Evolutionary conservation across 2,329 filamentous ascomycete species (phyloP).

Genomic region (Camillea tinctor): DNA sequence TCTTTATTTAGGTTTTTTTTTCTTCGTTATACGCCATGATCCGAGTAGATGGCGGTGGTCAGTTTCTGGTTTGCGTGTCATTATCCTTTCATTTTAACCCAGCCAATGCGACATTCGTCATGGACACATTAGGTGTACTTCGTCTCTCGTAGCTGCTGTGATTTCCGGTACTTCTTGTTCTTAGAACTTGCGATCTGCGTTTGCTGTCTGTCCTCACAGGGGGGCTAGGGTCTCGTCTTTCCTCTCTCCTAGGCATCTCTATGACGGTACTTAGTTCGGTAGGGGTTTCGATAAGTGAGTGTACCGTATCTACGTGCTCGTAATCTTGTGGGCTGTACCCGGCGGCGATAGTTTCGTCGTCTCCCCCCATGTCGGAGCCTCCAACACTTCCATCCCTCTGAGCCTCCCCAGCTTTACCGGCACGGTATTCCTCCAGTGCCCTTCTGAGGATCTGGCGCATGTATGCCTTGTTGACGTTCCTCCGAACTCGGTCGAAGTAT

Average conservation of each 20-base stretch:
- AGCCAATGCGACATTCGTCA: background rate
- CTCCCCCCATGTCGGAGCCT: conserved; percentile 4
- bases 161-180: background rate
- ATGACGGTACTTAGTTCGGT: background rate
- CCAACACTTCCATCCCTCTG: conserved; percentile 3
- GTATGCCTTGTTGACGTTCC: conserved; percentile 38
- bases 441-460: conserved; percentile 37
- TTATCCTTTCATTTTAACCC: background rate
- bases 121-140: background rate
- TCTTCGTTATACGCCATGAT: background rate
- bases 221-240: background rate
- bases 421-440: conserved; percentile 35
- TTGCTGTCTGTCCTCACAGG: background rate
- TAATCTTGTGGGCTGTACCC: background rate
- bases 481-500: conserved; percentile 37
- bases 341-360: conserved; percentile 10
- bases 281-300: background rate
- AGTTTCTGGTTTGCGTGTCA: background rate
- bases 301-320: background rate
- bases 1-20: too few species aligned
- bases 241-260: background rate
- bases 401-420: conserved; percentile 19
- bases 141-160: background rate
- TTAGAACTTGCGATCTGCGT: background rate
- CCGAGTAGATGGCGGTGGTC: background rate